Percentiles rank a stretch among this genome's conserved stretches.
phyloP scores from a whole-genome alignment of 1,284 basidiomycete genomes.

The Phylloboletellus chloephorus region DNA sequence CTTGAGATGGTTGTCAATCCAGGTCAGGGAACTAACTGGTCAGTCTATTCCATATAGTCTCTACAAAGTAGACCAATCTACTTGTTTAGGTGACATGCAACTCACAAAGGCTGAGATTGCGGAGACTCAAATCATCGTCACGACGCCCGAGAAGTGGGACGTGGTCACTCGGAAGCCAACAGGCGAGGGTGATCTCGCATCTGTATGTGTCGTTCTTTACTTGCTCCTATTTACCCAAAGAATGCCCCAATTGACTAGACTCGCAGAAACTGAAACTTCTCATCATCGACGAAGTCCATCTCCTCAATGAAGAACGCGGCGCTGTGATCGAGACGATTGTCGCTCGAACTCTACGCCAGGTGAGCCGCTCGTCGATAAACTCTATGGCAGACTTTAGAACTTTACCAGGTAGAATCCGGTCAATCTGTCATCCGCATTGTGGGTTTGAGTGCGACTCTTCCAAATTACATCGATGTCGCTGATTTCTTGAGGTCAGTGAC shows the following conservation, averaged over 20 bases:
- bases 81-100: slow-evolving; percentile 87
- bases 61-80: slow-evolving; percentile 1
- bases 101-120: slow-evolving; percentile 91
- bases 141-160: slow-evolving; percentile 99
- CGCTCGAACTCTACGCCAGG: slow-evolving; percentile 89
- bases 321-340: slow-evolving; percentile 99
- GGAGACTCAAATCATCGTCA: slow-evolving; percentile 97
- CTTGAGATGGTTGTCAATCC: slow-evolving; percentile 84
- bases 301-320: slow-evolving; percentile 96
- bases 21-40: slow-evolving; percentile 91
- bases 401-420: slow-evolving; percentile 81
- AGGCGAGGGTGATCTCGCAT: slow-evolving; percentile 92
- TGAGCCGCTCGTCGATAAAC: slow-evolving; percentile 25
- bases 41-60: slow-evolving; percentile 1
- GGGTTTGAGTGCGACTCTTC: slow-evolving; percentile 95
- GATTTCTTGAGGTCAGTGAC: slow-evolving; percentile 78
- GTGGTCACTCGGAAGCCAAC: slow-evolving; percentile 97
- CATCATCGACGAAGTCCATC: slow-evolving; percentile 98
- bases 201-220: slow-evolving; percentile 46
- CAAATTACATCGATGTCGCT: slow-evolving; percentile 96
- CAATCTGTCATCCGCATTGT: slow-evolving; percentile 98
- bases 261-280: slow-evolving; percentile 84
- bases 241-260: slow-evolving; percentile 7
- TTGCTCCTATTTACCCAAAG: background rate
- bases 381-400: background rate